Percentiles rank a stretch among this genome's conserved stretches.
Conservation (phyloP, 192 early-diverging fungal species). For the Backusella australiensis region DNA sequence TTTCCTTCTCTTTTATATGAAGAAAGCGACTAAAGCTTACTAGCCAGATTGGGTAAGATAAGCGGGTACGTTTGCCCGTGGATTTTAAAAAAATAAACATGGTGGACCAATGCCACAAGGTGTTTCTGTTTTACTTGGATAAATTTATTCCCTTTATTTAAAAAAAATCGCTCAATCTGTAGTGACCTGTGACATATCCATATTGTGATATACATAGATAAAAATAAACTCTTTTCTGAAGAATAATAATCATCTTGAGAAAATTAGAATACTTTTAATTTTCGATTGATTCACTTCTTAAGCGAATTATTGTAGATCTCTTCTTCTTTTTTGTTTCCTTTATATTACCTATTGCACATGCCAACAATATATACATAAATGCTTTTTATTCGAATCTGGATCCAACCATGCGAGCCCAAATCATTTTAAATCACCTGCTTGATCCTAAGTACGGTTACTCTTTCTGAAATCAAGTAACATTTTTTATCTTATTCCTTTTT, state of each 20-base stretch:
- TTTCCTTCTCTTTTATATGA: background rate
- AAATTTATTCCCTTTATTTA: background rate
- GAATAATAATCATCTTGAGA: background rate
- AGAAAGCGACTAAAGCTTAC: background rate
- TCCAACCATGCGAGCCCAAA: background rate
- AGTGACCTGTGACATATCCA: background rate
- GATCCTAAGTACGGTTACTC: background rate
- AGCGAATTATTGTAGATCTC: background rate
- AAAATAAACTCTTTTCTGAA: background rate
- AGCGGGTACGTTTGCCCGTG: background rate
- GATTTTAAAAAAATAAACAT: background rate
- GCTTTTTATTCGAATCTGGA: background rate
- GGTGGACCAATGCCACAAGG: background rate
- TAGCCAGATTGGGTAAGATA: conserved; percentile 12
- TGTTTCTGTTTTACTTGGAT: conserved; percentile 2
- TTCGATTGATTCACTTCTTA: background rate
- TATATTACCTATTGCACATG: background rate
- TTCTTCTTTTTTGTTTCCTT: background rate
- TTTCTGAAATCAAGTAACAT: background rate
- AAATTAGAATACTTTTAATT: background rate
- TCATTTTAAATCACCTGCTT: background rate
- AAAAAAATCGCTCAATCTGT: background rate
- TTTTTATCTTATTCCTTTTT: background rate
- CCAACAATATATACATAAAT: background rate
- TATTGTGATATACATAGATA: background rate